These are phyloP conservation scores for Apiospora rasikravindrae DNA, from an alignment of 2,329 filamentous ascomycete species.

Conservation along the genomic window DNA sequence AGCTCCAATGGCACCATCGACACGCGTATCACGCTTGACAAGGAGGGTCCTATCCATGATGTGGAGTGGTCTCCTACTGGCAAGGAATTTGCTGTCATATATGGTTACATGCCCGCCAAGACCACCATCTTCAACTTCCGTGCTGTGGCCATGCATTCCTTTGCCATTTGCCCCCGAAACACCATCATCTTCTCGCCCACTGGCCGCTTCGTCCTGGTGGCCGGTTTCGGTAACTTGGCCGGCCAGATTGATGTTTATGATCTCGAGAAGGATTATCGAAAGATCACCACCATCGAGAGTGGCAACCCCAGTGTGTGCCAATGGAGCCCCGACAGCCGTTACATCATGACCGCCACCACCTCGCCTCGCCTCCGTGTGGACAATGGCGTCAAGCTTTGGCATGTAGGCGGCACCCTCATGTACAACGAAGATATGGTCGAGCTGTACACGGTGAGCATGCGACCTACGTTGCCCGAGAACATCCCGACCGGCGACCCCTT, in stretches of 20 bases:
- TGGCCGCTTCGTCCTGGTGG: slow-evolving; percentile 89
- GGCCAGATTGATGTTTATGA: slow-evolving; percentile 99
- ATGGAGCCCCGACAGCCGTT: slow-evolving; percentile 95
- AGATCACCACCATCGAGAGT: slow-evolving; percentile 92
- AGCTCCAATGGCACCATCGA: slow-evolving; percentile 92
- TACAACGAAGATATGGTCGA: slow-evolving; percentile 96
- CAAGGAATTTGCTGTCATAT: slow-evolving; percentile 96
- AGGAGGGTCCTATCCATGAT: slow-evolving; percentile 97
- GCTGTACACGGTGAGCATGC: slow-evolving; percentile 89
- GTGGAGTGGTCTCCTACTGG: slow-evolving; percentile 98
- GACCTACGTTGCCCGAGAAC: slow-evolving; percentile 70
- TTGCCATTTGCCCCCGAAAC: slow-evolving; percentile 87
- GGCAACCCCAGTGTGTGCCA: slow-evolving; percentile 95
- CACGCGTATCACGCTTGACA: slow-evolving; percentile 88
- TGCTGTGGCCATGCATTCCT: slow-evolving; percentile 81
- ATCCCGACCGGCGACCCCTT: slow-evolving; percentile 73
- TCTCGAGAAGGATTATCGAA: slow-evolving; percentile 89
- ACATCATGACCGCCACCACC: slow-evolving; percentile 96
- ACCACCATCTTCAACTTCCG: slow-evolving; percentile 96
- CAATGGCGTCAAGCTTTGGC: slow-evolving; percentile 95
- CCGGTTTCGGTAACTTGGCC: slow-evolving; percentile 95
- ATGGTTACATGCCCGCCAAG: slow-evolving; percentile 99
- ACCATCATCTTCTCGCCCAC: slow-evolving; percentile 95
- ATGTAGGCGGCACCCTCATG: slow-evolving; percentile 86
- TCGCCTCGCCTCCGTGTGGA: slow-evolving; percentile 94